Base-by-base conservation (phyloP, 2,329 filamentous ascomycete species). In the Colletotrichum costaricense region DNA sequence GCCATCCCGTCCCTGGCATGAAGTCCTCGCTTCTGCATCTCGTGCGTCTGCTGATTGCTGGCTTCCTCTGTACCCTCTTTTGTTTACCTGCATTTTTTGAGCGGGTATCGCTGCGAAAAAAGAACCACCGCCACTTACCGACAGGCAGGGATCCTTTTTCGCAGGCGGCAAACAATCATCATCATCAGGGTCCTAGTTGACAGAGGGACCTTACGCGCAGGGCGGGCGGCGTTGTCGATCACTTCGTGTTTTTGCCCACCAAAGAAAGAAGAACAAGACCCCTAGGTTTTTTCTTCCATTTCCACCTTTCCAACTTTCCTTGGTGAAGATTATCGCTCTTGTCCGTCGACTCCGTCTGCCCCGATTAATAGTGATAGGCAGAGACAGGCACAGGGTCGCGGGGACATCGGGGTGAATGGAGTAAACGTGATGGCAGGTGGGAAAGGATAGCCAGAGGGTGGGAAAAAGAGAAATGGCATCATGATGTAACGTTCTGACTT, bases 401-500 rank as follows among this genome's bases (percentile, higher is more conserved):
- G 42, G 30, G 24, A 46, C 58, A 19, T 22, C 26, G 28, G 49
- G 35, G 26, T 60, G 33, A 26, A 22, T 8, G 24, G 35, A 24
- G 12, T 22, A 26, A 26, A 42, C 14, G 8, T 49, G 19, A n/a
- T 49, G 58, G 12, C 14, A 46, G 22, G 35, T 22, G 30, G 57
- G 12, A 42, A 5, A 19, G 59, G 33, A 33, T 9, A 33, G 33
- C 9, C 9, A 46, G 35, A 38, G 49, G 16, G 54, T 57, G 60
- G 35, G 33, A 33, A 57, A 19, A 33, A 22, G 9, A 26, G 30
- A 11, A n/a, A 73, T 73, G 70, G 66, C 70, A 73, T 73, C 70
- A 73, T 73, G 66, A 64, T 69, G 69, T 59, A 72, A 69, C 66
- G 66, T 69, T 72, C 69, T 69, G 70, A 69, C 59, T 63, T 72